Conservation (phyloP, 2,329 filamentous ascomycete species). For the Colletotrichum liriopes region DNA sequence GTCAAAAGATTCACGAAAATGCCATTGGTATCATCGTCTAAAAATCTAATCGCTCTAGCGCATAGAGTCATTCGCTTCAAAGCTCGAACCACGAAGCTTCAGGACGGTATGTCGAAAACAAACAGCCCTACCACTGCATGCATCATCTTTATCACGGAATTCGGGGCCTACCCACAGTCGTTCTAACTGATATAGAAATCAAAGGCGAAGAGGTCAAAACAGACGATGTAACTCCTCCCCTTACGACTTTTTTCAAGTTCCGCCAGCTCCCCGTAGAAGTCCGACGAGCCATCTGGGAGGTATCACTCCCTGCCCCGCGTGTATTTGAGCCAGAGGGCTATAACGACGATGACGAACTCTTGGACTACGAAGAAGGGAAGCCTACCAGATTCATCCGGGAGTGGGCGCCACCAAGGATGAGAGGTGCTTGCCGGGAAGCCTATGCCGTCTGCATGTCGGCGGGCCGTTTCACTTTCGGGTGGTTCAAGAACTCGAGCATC, state of each 20-base stretch:
- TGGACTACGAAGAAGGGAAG: neutral
- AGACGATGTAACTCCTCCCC: neutral
- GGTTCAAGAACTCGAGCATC: neutral
- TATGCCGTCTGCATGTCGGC: neutral
- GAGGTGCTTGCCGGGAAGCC: slow-evolving; percentile 13
- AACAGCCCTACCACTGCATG: too few relatives aligned
- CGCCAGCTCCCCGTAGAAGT: neutral
- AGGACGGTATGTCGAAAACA: too few relatives aligned
- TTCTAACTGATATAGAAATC: too few relatives aligned
- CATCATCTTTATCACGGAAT: too few relatives aligned
- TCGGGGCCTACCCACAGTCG: too few relatives aligned
- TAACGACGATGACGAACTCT: neutral
- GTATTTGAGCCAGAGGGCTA: neutral
- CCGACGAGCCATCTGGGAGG: neutral
- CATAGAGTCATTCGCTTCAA: too few relatives aligned
- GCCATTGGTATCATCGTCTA: too few relatives aligned
- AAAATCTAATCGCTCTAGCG: too few relatives aligned
- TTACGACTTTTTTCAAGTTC: neutral
- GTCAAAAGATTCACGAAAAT: too few relatives aligned
- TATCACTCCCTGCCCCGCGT: neutral
- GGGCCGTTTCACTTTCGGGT: slow-evolving; percentile 8
- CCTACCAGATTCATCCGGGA: neutral
- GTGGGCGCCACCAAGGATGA: neutral
- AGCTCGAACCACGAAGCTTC: too few relatives aligned
- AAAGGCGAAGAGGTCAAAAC: neutral